These are phyloP conservation scores for Pythium utonaiense DNA, from an alignment of 352 stramenopile genomes.

Conservation along the genomic window DNA sequence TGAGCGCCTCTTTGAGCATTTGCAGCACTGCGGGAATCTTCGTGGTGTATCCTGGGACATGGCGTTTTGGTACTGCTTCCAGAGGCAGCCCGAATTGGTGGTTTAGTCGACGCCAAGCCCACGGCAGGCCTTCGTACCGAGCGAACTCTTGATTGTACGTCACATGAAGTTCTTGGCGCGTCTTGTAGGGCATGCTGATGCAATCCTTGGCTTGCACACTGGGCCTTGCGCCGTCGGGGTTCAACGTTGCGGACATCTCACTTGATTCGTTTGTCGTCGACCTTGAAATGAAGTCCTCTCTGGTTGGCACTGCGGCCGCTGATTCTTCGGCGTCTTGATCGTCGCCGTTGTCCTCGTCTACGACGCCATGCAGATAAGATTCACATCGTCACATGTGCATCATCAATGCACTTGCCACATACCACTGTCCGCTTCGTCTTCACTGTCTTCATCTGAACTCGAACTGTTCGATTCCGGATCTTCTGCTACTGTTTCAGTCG, in stretches of 20 bases:
- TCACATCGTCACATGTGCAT: background rate
- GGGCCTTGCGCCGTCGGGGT: background rate
- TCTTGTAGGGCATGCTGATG: slow-evolving; percentile 71
- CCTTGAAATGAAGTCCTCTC: background rate
- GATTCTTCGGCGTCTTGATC: background rate
- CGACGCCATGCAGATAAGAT: background rate
- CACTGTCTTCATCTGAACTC: background rate
- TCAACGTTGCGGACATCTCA: slow-evolving; percentile 8
- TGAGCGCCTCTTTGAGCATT: slow-evolving; percentile 66
- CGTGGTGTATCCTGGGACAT: slow-evolving; percentile 49
- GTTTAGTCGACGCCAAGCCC: slow-evolving; percentile 59
- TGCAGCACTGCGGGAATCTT: slow-evolving; percentile 74
- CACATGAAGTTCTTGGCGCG: slow-evolving; percentile 62
- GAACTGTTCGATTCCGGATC: background rate
- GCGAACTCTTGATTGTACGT: slow-evolving; percentile 65
- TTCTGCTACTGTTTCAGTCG: background rate
- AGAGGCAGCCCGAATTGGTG: slow-evolving; percentile 74
- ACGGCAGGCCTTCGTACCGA: slow-evolving; percentile 72
- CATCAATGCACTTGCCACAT: background rate
- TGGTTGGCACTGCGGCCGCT: background rate
- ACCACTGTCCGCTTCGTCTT: background rate
- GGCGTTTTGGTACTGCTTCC: slow-evolving; percentile 52
- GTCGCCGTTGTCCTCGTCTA: background rate
- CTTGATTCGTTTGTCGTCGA: slow-evolving; percentile 13
- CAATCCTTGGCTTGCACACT: slow-evolving; percentile 17